Conservation (phyloP, 129 eudicot species). For the Artemisia annua region DNA sequence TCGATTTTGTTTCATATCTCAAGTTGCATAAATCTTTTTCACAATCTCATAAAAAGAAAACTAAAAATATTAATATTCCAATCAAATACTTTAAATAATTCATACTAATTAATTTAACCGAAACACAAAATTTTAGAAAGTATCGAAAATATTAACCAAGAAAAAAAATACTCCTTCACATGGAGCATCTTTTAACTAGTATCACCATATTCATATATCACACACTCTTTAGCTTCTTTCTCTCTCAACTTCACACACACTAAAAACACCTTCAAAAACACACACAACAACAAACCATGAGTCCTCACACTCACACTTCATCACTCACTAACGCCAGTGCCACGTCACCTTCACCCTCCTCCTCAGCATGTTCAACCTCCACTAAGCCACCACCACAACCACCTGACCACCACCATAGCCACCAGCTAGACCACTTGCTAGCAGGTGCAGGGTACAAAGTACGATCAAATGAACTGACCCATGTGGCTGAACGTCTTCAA, state of each 20-base stretch:
- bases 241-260: constrained; percentile 31
- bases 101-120: not conserved
- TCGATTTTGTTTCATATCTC: no score
- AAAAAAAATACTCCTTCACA: constrained; percentile 30
- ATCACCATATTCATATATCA: constrained; percentile 25
- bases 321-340: constrained; percentile 31
- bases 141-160: constrained; percentile 20
- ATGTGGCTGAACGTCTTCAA: constrained; percentile 55
- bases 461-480: constrained; percentile 53
- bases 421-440: constrained; percentile 51
- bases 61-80: not conserved
- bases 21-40: no score
- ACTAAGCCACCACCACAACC: constrained; percentile 27
- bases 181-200: constrained; percentile 33
- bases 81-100: not conserved
- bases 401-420: not conserved
- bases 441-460: constrained; percentile 65
- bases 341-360: constrained; percentile 42
- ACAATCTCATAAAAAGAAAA: not conserved
- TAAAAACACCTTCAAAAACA: constrained; percentile 26
- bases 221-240: constrained; percentile 8
- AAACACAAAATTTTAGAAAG: constrained; percentile 20
- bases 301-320: constrained; percentile 30
- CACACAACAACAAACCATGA: constrained; percentile 13
- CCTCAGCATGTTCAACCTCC: constrained; percentile 46